phyloP scores from a whole-genome alignment of 306 rosid genomes.

The Morella rubra region DNA sequence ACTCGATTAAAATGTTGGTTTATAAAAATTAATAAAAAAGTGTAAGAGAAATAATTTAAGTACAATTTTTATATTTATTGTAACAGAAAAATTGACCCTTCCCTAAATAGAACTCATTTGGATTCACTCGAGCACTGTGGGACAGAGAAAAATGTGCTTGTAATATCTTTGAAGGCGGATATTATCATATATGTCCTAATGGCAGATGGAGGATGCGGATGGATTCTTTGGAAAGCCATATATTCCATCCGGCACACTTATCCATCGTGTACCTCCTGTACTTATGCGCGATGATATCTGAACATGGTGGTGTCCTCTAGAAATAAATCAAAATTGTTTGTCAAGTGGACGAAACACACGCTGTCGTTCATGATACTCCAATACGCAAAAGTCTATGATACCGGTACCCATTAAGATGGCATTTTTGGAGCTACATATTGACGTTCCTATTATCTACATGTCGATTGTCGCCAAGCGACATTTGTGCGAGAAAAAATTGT shows the following conservation, averaged over 20 bases:
- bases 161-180: no score
- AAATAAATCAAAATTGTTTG: constrained; percentile 19
- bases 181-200: no score
- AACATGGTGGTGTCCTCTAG: constrained; percentile 8
- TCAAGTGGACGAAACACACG: constrained; percentile 34
- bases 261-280: constrained; percentile 42
- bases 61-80: no score
- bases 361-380: constrained; percentile 33
- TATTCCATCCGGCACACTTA: constrained; percentile 34
- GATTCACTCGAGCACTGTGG: no score
- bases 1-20: no score
- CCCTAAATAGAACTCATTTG: no score
- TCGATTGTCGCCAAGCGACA: no score
- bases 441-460: constrained; percentile 8
- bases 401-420: constrained; percentile 14
- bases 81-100: no score
- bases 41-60: no score
- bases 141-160: no score
- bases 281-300: constrained; percentile 12
- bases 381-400: constrained; percentile 25
- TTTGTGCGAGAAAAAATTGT: no score
- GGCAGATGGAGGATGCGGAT: constrained; percentile 25
- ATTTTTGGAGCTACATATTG: constrained; percentile 26
- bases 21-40: no score
- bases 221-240: constrained; percentile 36